These are phyloP conservation scores for Ogataea haglerorum DNA, from an alignment of 805 yeast species.

Conservation along the genomic window DNA sequence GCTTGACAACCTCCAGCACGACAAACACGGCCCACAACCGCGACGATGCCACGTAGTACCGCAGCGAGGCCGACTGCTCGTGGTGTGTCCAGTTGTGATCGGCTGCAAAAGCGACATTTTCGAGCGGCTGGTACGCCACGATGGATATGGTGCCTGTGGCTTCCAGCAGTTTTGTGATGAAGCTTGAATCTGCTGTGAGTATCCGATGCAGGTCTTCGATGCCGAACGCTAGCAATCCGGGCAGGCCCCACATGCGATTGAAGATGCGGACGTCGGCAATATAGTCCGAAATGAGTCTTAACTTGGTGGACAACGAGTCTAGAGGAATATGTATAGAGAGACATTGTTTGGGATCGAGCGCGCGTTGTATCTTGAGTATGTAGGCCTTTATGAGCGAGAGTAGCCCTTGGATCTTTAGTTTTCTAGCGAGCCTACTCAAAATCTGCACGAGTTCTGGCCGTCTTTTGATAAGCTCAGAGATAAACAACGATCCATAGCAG, in stretches of 20 bases:
- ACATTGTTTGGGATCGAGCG: background rate
- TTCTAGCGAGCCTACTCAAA: slow-evolving; percentile 8
- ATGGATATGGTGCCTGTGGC: slow-evolving; percentile 25
- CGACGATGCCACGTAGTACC: slow-evolving; percentile 33
- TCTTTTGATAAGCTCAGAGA: slow-evolving; percentile 25
- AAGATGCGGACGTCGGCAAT: slow-evolving; percentile 36
- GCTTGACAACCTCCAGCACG: slow-evolving; percentile 29
- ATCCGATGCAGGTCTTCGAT: slow-evolving; percentile 16
- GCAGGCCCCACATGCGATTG: slow-evolving; percentile 35
- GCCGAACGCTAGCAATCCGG: slow-evolving; percentile 27
- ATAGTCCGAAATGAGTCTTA: slow-evolving; percentile 29
- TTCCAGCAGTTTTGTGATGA: slow-evolving; percentile 24
- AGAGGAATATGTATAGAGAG: background rate
- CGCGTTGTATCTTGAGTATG: background rate
- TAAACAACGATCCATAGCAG: slow-evolving; percentile 31
- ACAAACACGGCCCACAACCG: slow-evolving; percentile 36
- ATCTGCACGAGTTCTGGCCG: slow-evolving; percentile 16
- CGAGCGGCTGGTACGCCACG: slow-evolving; percentile 33
- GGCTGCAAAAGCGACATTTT: slow-evolving; percentile 33
- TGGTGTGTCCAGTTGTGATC: slow-evolving; percentile 32
- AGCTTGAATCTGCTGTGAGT: slow-evolving; percentile 8
- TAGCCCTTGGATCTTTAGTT: background rate
- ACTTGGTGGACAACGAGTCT: slow-evolving; percentile 15
- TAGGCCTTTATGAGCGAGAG: background rate
- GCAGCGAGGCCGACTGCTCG: slow-evolving; percentile 13